Base-by-base conservation (phyloP, 164 flowering plant species). In the Chloranthus sessilifolius region DNA sequence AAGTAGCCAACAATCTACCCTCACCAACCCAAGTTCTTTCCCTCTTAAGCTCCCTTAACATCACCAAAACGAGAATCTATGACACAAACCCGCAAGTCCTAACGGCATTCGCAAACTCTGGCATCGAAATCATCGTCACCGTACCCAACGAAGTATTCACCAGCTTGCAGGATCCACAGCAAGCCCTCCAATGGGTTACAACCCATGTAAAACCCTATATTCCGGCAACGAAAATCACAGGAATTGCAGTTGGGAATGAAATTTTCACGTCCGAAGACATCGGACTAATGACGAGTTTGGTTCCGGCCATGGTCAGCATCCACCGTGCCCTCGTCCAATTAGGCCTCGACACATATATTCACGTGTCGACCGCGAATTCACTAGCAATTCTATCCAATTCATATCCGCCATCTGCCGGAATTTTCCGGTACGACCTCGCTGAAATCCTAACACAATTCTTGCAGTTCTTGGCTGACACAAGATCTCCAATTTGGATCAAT, bases 401-500 rank as follows among this genome's bases (percentile, higher is more conserved):
- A 0, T 91, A 68, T 52, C 98, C 98, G 0, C 95, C 98, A 6
- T 91, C 98, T 1, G 80, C 96, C 0, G 96, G 95, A 2, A 57
- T 42, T 19, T 88, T 91, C 68, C 53, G 55, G 20, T 7, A 40
- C 15, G 83, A 88, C 23, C 58, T 91, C 10, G 29, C 39, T 8
- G 66, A 52, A 1, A 48, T 78, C 9, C 79, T 91, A 77, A 40
- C 56, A 1, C 83, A 83, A 11, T 55, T 68, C 10, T 57, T 91
- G 31, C 69, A 69, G 22, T 91, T 91, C 58, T 56, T 91, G 56
- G 34, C 66, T 0, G 60, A 15, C 49, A 85, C 96, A 0, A 67
- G 69, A 20, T 15, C 86, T 7, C 95, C 98, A 0, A 85, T 91
- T 62, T 91, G 96, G 98, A 80, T 91, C 63, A 91, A 91, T 62